Evolutionary conservation across 1,284 basidiomycete genomes (phyloP).

Genomic region (Porodaedalea pini): DNA sequence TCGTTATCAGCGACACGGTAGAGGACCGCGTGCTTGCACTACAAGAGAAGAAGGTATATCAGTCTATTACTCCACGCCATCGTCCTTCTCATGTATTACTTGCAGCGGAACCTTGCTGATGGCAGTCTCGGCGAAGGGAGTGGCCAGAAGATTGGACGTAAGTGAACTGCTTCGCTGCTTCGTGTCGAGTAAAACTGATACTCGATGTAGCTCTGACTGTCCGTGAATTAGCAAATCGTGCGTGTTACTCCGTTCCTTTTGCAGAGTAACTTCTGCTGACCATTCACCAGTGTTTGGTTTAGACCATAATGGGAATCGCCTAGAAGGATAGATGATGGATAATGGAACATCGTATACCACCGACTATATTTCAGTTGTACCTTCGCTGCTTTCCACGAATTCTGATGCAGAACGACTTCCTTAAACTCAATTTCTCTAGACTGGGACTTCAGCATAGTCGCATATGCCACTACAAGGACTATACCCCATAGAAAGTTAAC

Average conservation of each 20-base stretch:
- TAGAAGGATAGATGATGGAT: background rate
- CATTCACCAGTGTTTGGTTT: constrained; percentile 41
- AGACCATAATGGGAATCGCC: constrained; percentile 39
- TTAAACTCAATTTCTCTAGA: no score
- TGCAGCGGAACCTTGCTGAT: constrained; percentile 47
- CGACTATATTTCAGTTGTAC: no score
- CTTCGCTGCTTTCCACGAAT: no score
- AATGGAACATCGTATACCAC: background rate
- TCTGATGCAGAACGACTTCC: no score
- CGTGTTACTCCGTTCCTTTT: constrained; percentile 26
- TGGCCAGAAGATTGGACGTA: constrained; percentile 52
- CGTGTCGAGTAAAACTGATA: background rate
- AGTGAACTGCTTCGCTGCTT: constrained; percentile 32
- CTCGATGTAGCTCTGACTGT: constrained; percentile 39
- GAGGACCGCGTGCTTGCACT: constrained; percentile 57
- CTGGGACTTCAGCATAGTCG: no score
- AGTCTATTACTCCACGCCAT: background rate
- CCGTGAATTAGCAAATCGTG: constrained; percentile 40
- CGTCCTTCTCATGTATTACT: background rate
- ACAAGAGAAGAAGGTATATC: constrained; percentile 36
- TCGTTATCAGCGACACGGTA: constrained; percentile 53
- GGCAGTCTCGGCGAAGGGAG: constrained; percentile 57
- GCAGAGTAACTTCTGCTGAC: background rate
- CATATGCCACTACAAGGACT: no score
- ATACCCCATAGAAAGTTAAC: no score